Percentiles rank a stretch among this genome's conserved stretches.
Evolutionary conservation across 257 asterid genomes (phyloP).

Genomic region (Ballota nigra): DNA sequence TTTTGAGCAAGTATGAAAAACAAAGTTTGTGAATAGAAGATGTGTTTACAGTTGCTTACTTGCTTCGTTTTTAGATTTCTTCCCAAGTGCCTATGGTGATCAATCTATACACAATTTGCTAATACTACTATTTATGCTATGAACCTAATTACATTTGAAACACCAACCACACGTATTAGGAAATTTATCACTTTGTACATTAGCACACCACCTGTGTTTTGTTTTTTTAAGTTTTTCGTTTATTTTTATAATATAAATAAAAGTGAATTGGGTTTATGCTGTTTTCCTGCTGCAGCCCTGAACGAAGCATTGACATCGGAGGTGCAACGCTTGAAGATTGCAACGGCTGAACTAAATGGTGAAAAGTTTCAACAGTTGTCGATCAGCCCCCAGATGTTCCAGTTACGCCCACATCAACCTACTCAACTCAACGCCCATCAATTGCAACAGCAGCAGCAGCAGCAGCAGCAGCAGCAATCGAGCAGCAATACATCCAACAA

Average conservation of each 20-base stretch:
- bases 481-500: constrained; percentile 31
- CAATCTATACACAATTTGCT: too few species aligned
- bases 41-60: neutral
- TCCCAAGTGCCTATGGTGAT: neutral
- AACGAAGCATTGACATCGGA: constrained; percentile 64
- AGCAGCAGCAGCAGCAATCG: constrained; percentile 28
- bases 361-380: constrained; percentile 59
- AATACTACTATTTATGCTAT: neutral
- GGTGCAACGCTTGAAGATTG: constrained; percentile 63
- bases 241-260: neutral
- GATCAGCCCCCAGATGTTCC: constrained; percentile 50
- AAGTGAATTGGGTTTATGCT: neutral
- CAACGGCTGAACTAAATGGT: constrained; percentile 42
- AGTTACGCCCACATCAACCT: constrained; percentile 43
- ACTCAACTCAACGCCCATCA: constrained; percentile 38
- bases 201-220: neutral
- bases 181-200: neutral
- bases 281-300: constrained; percentile 48
- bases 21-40: neutral
- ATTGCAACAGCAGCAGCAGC: constrained; percentile 36
- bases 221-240: neutral
- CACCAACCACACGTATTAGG: neutral
- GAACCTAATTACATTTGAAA: neutral
- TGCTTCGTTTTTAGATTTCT: neutral
- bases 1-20: neutral